phyloP scores from a whole-genome alignment of 805 yeast species.

The Metschnikowia noctiluminum region DNA sequence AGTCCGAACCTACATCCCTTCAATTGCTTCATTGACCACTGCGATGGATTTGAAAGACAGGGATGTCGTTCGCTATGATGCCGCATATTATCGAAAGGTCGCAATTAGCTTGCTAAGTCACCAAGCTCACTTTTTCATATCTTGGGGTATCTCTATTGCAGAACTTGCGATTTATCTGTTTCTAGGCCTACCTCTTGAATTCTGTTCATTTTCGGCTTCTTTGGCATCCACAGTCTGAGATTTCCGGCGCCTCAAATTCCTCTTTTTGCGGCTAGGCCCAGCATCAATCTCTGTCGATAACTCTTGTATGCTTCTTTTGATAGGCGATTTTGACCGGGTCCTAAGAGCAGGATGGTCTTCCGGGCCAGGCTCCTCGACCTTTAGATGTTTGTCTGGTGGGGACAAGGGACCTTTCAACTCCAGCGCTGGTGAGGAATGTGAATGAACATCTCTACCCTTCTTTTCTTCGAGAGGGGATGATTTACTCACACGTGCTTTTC shows the following conservation, averaged over 20 bases:
- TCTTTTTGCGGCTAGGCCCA: slow-evolving; percentile 12
- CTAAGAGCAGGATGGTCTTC: slow-evolving; percentile 18
- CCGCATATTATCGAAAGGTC: no score
- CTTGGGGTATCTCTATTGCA: no score
- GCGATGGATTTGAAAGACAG: no score
- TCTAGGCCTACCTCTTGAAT: slow-evolving; percentile 11
- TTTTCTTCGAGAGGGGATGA: not conserved
- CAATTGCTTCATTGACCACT: no score
- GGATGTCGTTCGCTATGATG: no score
- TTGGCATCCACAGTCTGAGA: slow-evolving; percentile 1
- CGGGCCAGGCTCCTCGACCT: not conserved
- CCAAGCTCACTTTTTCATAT: no score
- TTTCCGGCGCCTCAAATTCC: slow-evolving; percentile 8
- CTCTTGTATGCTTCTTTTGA: slow-evolving; percentile 18
- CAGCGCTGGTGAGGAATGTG: not conserved
- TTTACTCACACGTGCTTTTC: not conserved
- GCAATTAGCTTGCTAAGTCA: no score
- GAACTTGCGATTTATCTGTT: not conserved
- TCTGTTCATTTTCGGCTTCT: slow-evolving; percentile 7
- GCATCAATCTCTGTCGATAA: slow-evolving; percentile 17
- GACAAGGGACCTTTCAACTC: not conserved
- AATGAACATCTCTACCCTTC: not conserved
- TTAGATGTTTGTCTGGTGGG: slow-evolving; percentile 1
- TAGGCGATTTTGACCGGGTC: slow-evolving; percentile 19
- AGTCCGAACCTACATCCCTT: no score